Conservation (phyloP, 1,284 basidiomycete genomes). For the Hymenochaete sp. region DNA sequence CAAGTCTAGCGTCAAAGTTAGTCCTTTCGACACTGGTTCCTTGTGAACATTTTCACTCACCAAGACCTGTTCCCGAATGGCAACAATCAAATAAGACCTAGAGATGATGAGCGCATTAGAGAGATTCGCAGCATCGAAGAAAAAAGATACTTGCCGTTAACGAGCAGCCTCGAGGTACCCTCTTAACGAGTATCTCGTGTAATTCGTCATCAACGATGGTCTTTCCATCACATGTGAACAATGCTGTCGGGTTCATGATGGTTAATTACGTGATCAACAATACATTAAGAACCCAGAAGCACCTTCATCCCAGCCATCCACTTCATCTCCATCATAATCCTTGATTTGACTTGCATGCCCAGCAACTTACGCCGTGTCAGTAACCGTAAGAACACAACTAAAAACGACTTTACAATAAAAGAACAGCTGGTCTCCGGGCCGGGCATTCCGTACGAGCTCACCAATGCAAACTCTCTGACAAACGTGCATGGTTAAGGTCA, state of each 20-base stretch:
- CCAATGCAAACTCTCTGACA: slow-evolving; percentile 9
- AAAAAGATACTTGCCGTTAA: slow-evolving; percentile 7
- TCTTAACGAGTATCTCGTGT: slow-evolving; percentile 15
- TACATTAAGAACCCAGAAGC: neutral
- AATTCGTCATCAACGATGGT: slow-evolving; percentile 18
- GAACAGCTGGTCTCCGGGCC: slow-evolving; percentile 16
- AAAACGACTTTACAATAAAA: slow-evolving; percentile 9
- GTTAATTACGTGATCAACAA: neutral
- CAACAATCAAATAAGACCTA: slow-evolving; percentile 18
- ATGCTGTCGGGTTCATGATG: neutral
- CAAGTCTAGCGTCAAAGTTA: neutral
- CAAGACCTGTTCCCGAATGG: slow-evolving; percentile 13
- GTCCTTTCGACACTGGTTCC: neutral
- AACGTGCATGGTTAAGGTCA: neutral
- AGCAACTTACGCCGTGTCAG: slow-evolving; percentile 8
- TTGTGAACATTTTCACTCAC: neutral
- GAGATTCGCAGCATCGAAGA: neutral
- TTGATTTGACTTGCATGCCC: slow-evolving; percentile 18
- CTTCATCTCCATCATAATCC: slow-evolving; percentile 18
- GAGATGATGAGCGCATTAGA: neutral
- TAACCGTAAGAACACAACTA: too few species aligned
- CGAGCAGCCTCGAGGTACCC: slow-evolving; percentile 16
- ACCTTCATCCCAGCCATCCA: slow-evolving; percentile 19
- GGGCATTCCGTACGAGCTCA: slow-evolving; percentile 10
- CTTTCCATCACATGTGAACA: slow-evolving; percentile 15